Evolutionary conservation across 2,329 filamentous ascomycete species (phyloP), one percentile per base, ranked within the genome.

Genomic region (Exophiala sideris): DNA sequence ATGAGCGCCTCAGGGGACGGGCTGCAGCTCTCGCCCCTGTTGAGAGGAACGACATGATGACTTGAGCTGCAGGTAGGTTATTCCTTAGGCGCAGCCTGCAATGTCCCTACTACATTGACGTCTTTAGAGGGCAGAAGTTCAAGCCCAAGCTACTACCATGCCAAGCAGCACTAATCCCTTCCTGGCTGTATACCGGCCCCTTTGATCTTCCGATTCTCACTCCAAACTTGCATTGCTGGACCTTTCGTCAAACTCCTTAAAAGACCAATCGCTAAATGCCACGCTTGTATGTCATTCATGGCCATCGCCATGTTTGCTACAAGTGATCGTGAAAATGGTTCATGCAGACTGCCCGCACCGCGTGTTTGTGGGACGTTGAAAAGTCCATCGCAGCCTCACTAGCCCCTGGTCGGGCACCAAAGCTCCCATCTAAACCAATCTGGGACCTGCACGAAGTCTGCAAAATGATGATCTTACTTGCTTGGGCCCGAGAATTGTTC

Each of bases 21-120:
- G 56, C 58, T 56, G 57, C 57, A 60, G 60, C 59, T 60, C 61
- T 63, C 50, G 56, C 52, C 52, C 62, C 61, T 58, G 57, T 62
- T 42, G 59, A 59, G 48, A 54, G 47, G 33, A 55, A 52, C 24
- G 57, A 60, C 61, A 63, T 64, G 49, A 45, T 54, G 52, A 48
- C 29, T 20, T 38, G 38, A 41, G 58, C 57, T 58, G 58, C 55
- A 58, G 56, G 45, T 20, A 39, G 42, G 16, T n/a, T 41, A 18
- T 36, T 34, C 20, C 35, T 24, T 34, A 39, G 41, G 39, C 38
- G 41, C 35, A 32, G 24, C 11, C 10, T 34, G 38, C 51, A 33
- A 54, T 18, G 45, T 21, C 18, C 10, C n/a, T 42, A 32, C 18
- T 29, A 34, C 47, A 42, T 48, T 56, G 48, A 51, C 36, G 35